Evolutionary conservation across 2,329 filamentous ascomycete species (phyloP).

Genomic region (Scytalidium lignicola): DNA sequence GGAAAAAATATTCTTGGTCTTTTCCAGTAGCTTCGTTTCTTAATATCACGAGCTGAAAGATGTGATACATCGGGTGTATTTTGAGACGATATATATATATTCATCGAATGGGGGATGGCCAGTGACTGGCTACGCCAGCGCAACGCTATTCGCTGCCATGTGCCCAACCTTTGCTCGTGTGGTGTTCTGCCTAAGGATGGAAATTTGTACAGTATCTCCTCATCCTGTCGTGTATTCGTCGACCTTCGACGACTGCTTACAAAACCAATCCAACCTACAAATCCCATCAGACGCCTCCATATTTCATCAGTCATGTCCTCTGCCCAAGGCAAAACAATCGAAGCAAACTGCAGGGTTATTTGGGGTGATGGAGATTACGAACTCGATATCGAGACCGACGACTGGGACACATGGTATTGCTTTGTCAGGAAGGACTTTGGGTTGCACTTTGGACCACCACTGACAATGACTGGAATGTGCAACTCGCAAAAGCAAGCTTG

Average conservation of each 20-base stretch:
- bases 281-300: conserved; percentile 1
- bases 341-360: conserved; percentile 14
- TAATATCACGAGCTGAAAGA: too few species aligned
- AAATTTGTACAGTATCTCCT: too few species aligned
- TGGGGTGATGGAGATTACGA: conserved; percentile 16
- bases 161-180: too few species aligned
- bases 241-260: neutral
- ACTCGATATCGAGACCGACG: conserved; percentile 14
- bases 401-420: conserved; percentile 7
- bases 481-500: conserved; percentile 9
- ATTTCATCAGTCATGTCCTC: neutral
- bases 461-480: conserved; percentile 12
- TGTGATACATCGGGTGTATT: too few species aligned
- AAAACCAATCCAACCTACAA: neutral
- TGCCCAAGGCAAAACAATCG: conserved; percentile 7
- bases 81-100: too few species aligned
- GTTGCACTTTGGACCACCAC: conserved; percentile 8
- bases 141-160: too few species aligned
- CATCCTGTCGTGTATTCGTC: too few species aligned
- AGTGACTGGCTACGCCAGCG: too few species aligned
- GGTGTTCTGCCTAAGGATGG: too few species aligned
- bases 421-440: conserved; percentile 11
- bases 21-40: neutral
- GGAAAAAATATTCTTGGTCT: neutral
- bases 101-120: too few species aligned